phyloP scores from a whole-genome alignment of 1,284 basidiomycete species.

The Moniliella sp. region DNA sequence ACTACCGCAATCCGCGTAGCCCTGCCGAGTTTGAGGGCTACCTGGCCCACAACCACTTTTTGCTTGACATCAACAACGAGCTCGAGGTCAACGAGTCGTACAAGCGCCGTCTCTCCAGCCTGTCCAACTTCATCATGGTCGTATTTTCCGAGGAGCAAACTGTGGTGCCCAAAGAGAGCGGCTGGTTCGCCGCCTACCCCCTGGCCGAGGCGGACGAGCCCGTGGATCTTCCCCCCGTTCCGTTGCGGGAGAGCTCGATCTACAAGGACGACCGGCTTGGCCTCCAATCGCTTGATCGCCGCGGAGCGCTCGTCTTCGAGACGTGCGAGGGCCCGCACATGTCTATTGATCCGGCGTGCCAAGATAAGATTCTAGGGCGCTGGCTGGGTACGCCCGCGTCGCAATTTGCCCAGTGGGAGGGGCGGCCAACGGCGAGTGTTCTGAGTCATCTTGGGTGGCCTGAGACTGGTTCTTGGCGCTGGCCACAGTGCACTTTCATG shows the following conservation, averaged over 20 bases:
- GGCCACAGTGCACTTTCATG: no score
- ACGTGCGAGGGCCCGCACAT: conserved; percentile 24
- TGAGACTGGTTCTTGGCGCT: no score
- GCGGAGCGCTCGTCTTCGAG: conserved; percentile 37
- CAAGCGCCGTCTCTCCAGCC: conserved; percentile 14
- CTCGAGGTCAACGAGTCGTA: conserved; percentile 25
- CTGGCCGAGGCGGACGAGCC: conserved; percentile 19
- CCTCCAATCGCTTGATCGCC: conserved; percentile 50
- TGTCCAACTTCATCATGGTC: conserved; percentile 32
- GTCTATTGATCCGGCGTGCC: conserved; percentile 24
- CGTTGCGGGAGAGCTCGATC: conserved; percentile 52
- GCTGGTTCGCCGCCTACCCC: conserved; percentile 25
- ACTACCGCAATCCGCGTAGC: conserved; percentile 47
- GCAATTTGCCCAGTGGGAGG: no score
- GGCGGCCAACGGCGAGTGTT: no score
- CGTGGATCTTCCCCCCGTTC: conserved; percentile 36
- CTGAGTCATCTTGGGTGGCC: no score
- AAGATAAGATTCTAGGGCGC: conserved; percentile 18
- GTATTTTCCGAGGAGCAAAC: conserved; percentile 21
- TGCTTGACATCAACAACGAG: conserved; percentile 33
- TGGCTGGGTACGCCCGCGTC: conserved; percentile 26
- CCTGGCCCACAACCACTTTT: conserved; percentile 43
- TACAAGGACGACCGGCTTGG: conserved; percentile 78
- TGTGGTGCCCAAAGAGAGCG: conserved; percentile 24
- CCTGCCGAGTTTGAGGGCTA: conserved; percentile 48